Percentiles rank a stretch among this genome's conserved stretches.
phyloP scores from a whole-genome alignment of 1,139 yeast genomes.

The Yamadazyma taylorii region DNA sequence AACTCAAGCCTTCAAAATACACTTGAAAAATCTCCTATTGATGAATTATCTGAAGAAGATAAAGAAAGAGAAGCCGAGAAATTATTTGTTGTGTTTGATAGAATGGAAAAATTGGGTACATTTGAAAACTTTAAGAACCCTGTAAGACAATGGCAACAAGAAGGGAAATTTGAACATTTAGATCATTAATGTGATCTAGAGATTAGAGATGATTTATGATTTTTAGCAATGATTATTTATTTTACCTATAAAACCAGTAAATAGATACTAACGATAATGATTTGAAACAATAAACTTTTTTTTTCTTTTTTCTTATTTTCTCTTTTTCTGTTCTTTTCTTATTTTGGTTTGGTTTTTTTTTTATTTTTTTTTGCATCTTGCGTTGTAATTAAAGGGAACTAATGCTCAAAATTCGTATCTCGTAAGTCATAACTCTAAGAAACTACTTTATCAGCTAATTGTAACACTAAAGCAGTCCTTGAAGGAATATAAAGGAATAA shows the following conservation, averaged over 20 bases:
- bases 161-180: slow-evolving; percentile 31
- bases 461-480: slow-evolving; percentile 69
- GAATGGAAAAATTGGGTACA: slow-evolving; percentile 45
- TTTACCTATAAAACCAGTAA: not conserved
- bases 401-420: not conserved
- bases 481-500: slow-evolving; percentile 82
- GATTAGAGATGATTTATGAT: not conserved
- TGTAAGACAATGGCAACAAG: slow-evolving; percentile 34
- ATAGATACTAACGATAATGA: not conserved
- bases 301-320: not conserved
- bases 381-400: too few relatives aligned
- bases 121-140: slow-evolving; percentile 47
- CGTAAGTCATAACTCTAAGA: slow-evolving; percentile 1
- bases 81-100: slow-evolving; percentile 48
- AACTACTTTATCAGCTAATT: slow-evolving; percentile 16
- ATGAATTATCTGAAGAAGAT: slow-evolving; percentile 45
- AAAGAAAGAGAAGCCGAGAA: slow-evolving; percentile 55
- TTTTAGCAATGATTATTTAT: not conserved
- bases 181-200: slow-evolving; percentile 1
- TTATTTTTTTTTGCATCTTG: too few relatives aligned
- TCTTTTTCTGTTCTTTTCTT: not conserved
- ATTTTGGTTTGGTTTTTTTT: too few relatives aligned
- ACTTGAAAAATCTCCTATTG: slow-evolving; percentile 2
- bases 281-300: not conserved
- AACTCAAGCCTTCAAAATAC: not conserved